Evolutionary conservation across 768 basidiomycete genomes (phyloP).

Genomic region (Kwoniella bestiolae): DNA sequence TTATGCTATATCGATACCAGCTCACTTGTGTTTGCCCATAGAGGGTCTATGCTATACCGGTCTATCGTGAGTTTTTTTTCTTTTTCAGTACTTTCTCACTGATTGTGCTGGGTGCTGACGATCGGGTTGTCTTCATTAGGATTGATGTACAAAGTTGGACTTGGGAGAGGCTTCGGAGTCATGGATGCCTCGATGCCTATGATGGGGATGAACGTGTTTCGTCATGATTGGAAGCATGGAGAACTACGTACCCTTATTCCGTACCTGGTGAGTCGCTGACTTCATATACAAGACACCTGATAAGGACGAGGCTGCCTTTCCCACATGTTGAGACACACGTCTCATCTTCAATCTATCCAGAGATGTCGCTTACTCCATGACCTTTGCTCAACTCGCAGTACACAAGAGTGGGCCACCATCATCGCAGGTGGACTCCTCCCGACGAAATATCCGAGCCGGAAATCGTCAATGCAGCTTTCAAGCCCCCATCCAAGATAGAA

Average conservation of each 20-base stretch:
- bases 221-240: constrained; percentile 5
- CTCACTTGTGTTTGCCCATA: background rate
- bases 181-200: constrained; percentile 6
- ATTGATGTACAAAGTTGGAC: constrained; percentile 10
- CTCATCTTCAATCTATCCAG: too few relatives aligned
- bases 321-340: too few relatives aligned
- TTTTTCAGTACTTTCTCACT: too few relatives aligned
- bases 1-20: background rate
- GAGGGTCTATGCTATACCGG: constrained; percentile 21
- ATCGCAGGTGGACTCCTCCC: background rate
- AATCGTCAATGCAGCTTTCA: background rate
- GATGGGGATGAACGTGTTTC: background rate
- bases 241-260: background rate
- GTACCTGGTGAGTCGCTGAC: constrained; percentile 1
- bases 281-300: too few relatives aligned
- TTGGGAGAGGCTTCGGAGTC: background rate
- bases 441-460: background rate
- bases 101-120: too few relatives aligned
- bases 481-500: background rate
- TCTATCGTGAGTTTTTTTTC: constrained; percentile 12
- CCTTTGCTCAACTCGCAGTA: background rate
- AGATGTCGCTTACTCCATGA: too few relatives aligned
- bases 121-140: too few relatives aligned
- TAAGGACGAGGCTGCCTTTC: too few relatives aligned
- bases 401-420: constrained; percentile 1